Evolutionary conservation across 768 basidiomycete species (phyloP).

Genomic region (Russula emetica): DNA sequence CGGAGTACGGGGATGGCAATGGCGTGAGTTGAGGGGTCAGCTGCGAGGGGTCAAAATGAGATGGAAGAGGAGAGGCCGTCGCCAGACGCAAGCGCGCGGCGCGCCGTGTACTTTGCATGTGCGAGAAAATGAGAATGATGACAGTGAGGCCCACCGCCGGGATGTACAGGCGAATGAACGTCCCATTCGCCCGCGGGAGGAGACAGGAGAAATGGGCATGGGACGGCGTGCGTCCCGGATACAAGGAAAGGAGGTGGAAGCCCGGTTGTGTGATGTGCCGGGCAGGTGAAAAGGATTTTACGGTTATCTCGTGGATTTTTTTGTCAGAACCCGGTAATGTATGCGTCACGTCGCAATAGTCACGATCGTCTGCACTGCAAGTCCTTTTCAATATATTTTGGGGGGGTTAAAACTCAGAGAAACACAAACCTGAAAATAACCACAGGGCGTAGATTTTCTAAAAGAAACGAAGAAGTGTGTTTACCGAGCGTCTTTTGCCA

Average conservation of each 20-base stretch:
- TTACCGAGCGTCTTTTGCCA: conserved; percentile 82
- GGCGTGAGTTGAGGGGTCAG: not conserved
- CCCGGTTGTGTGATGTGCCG: conserved; percentile 71
- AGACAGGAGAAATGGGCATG: conserved; percentile 67
- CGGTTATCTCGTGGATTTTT: conserved; percentile 68
- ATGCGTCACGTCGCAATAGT: conserved; percentile 79
- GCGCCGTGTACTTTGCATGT: conserved; percentile 33
- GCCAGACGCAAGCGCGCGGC: conserved; percentile 23
- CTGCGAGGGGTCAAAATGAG: not conserved
- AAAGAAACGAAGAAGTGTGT: conserved; percentile 68
- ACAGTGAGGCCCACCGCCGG: conserved; percentile 56
- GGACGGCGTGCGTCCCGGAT: conserved; percentile 39
- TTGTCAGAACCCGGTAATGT: conserved; percentile 32
- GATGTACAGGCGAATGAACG: conserved; percentile 61
- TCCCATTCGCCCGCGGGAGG: conserved; percentile 65
- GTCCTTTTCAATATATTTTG: not conserved
- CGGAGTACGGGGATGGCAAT: conserved; percentile 25
- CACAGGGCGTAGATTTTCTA: conserved; percentile 60
- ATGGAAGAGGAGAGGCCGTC: conserved; percentile 22
- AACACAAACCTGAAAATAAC: conserved; percentile 62
- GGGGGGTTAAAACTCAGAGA: not conserved
- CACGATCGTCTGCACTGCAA: conserved; percentile 80
- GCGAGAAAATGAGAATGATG: conserved; percentile 44
- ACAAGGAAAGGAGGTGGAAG: conserved; percentile 78
- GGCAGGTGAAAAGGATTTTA: conserved; percentile 82